Evolutionary conservation across 1,139 yeast species (phyloP).

Genomic region (Candida sojae): DNA sequence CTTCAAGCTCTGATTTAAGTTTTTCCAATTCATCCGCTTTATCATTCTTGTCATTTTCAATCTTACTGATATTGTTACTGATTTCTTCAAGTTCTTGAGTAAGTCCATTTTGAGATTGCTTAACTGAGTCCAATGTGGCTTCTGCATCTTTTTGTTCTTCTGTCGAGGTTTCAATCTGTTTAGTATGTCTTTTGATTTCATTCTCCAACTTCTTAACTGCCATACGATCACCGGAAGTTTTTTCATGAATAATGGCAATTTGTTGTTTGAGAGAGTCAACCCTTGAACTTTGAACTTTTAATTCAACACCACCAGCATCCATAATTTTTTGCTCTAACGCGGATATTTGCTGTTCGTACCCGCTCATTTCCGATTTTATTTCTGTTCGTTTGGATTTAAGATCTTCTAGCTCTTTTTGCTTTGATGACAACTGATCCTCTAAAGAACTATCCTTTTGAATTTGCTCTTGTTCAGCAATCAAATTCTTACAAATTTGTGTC

Average conservation of each 20-base stretch:
- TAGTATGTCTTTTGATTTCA: conserved; percentile 59
- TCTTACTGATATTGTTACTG: conserved; percentile 24
- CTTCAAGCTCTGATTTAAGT: conserved; percentile 49
- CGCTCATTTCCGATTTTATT: conserved; percentile 57
- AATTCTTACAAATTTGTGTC: conserved; percentile 30
- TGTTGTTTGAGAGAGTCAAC: conserved; percentile 77
- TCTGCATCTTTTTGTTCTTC: conserved; percentile 33
- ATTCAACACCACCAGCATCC: conserved; percentile 89
- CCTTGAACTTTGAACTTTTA: conserved; percentile 77
- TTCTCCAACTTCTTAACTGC: conserved; percentile 66
- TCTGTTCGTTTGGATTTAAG: conserved; percentile 40
- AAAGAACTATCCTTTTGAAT: conserved; percentile 23
- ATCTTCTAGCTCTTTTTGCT: conserved; percentile 34
- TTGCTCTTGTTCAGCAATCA: conserved; percentile 39
- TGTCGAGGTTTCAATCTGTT: conserved; percentile 46
- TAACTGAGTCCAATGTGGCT: conserved; percentile 29
- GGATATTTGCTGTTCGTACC: conserved; percentile 59
- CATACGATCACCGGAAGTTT: conserved; percentile 61
- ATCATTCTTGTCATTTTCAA: conserved; percentile 31
- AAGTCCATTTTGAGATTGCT: conserved; percentile 34
- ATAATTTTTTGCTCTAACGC: conserved; percentile 73
- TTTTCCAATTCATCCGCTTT: conserved; percentile 37
- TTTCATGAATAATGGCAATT: conserved; percentile 61
- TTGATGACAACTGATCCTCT: conserved; percentile 37
- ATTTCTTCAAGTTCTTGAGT: conserved; percentile 33